Percentiles rank a stretch among this genome's conserved stretches.
These are phyloP conservation scores for Cucumis hystrix DNA, from an alignment of 306 rosid genomes.

Conservation along the genomic window DNA sequence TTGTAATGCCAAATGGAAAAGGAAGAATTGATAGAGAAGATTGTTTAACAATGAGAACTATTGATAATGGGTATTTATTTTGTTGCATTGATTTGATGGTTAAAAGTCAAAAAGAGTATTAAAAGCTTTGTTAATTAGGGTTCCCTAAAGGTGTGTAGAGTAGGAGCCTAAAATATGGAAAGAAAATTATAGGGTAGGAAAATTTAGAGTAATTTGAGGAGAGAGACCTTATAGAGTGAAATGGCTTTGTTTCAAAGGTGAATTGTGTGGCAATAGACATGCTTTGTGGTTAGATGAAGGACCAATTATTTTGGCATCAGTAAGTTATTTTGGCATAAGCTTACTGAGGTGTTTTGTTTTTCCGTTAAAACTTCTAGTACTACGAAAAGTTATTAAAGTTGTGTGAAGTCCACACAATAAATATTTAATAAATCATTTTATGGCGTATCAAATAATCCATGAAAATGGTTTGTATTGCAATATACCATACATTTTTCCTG, in stretches of 20 bases:
- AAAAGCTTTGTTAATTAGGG: not conserved
- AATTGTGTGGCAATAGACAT: not conserved
- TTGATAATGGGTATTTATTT: not conserved
- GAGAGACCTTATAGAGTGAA: not conserved
- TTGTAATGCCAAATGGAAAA: not conserved
- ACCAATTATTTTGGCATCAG: not conserved
- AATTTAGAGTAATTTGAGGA: not conserved
- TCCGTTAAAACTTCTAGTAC: too few relatives aligned
- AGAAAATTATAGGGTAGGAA: not conserved
- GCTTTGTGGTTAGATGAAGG: not conserved
- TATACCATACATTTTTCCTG: too few relatives aligned
- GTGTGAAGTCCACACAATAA: too few relatives aligned
- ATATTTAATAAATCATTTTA: too few relatives aligned
- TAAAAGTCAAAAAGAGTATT: not conserved
- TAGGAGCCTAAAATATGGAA: not conserved
- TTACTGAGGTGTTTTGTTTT: not conserved
- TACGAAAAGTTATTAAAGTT: too few relatives aligned
- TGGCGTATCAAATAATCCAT: too few relatives aligned
- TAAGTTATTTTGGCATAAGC: not conserved
- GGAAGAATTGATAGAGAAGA: not conserved
- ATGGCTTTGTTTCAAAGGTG: not conserved
- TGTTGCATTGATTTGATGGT: not conserved
- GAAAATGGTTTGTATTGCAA: too few relatives aligned
- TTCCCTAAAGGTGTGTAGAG: not conserved
- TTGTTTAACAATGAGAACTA: not conserved